phyloP scores from a whole-genome alignment of 768 basidiomycete species.

The Boletales sp. region DNA sequence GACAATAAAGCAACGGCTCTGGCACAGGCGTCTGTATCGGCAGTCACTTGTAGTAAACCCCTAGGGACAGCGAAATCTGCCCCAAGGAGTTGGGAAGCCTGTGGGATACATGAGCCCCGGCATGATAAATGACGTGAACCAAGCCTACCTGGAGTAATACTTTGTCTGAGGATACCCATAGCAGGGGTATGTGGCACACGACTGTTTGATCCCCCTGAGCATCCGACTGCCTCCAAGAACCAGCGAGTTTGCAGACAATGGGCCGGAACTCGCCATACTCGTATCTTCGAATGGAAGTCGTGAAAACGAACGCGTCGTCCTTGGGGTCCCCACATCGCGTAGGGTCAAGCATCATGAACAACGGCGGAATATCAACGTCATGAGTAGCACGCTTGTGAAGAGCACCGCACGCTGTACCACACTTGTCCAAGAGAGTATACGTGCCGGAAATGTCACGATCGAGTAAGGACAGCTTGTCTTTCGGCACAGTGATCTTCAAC shows the following conservation, averaged over 20 bases:
- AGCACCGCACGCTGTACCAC: constrained; percentile 83
- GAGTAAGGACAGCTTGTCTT: constrained; percentile 42
- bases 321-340: constrained; percentile 69
- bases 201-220: constrained; percentile 47
- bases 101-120: constrained; percentile 6
- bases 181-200: constrained; percentile 54
- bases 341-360: constrained; percentile 83
- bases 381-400: constrained; percentile 62
- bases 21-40: constrained; percentile 60
- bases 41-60: constrained; percentile 46
- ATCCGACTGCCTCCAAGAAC: constrained; percentile 75
- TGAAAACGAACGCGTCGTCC: constrained; percentile 84
- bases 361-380: constrained; percentile 52
- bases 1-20: constrained; percentile 77
- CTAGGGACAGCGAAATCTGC: constrained; percentile 68
- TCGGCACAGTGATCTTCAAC: constrained; percentile 58
- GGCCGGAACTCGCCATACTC: constrained; percentile 82
- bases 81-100: constrained; percentile 53
- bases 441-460: constrained; percentile 82
- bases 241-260: constrained; percentile 66
- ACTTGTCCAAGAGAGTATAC: constrained; percentile 78
- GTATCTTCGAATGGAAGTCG: constrained; percentile 69
- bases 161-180: constrained; percentile 54
- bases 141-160: constrained; percentile 54
- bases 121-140: not conserved